Evolutionary conservation across 1,284 basidiomycete genomes (phyloP).

Genomic region (Paramarasmius palmivorus): DNA sequence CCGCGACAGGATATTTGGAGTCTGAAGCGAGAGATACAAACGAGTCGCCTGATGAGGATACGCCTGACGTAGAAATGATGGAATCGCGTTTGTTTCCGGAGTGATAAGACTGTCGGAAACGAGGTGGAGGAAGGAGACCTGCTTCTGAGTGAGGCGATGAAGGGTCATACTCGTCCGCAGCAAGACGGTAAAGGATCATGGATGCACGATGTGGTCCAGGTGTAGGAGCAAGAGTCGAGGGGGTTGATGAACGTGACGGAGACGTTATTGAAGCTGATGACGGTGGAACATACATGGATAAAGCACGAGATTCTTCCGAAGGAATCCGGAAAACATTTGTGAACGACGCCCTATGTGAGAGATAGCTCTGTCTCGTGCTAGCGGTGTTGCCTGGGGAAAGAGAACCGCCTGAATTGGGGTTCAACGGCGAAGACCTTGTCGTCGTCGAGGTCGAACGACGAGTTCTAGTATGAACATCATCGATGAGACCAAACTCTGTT

Average conservation of each 20-base stretch:
- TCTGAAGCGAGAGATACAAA: conserved; percentile 11
- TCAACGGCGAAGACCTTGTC: background rate
- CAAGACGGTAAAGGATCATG: conserved; percentile 8
- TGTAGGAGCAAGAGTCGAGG: background rate
- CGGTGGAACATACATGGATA: background rate
- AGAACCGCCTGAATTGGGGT: background rate
- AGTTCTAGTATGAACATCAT: background rate
- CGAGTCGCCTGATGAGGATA: conserved; percentile 10
- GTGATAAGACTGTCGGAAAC: conserved; percentile 3
- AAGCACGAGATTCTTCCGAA: conserved; percentile 1
- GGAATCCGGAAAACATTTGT: background rate
- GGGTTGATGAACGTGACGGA: background rate
- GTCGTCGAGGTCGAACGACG: background rate
- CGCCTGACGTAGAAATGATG: conserved; percentile 3
- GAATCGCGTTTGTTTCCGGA: conserved; percentile 14
- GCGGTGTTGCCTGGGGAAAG: background rate
- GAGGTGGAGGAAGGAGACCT: background rate
- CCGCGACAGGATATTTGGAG: conserved; percentile 9
- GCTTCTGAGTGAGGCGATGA: background rate
- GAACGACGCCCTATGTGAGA: background rate
- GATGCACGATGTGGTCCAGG: background rate
- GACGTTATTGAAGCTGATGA: background rate
- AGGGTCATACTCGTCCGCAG: background rate
- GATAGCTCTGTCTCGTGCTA: background rate
- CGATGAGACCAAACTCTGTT: background rate